A percentile compares a stretch with the other conserved stretches of the same genome.
These are phyloP conservation scores for Raddia distichophylla DNA, from an alignment of 176 grass and related monocot species.

Conservation along the genomic window DNA sequence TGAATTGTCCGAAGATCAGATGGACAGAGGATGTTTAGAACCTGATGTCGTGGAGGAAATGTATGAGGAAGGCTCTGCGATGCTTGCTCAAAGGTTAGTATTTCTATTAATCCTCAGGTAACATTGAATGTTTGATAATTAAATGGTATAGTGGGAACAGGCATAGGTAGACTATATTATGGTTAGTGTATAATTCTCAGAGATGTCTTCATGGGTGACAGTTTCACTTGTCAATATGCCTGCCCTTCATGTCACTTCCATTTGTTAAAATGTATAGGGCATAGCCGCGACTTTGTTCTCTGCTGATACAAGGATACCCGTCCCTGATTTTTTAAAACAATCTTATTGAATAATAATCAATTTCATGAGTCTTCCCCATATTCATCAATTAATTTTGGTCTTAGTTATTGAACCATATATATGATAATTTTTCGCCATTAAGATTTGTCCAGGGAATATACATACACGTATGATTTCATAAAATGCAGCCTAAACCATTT, in stretches of 20 bases:
- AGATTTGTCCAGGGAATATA: conserved; percentile 10
- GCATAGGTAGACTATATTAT: conserved; percentile 20
- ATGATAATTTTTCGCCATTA: neutral
- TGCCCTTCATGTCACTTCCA: neutral
- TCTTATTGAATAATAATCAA: neutral
- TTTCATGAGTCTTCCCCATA: neutral
- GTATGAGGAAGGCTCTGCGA: conserved; percentile 72
- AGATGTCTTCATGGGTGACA: conserved; percentile 8
- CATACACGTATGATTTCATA: conserved; percentile 32
- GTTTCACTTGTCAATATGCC: neutral
- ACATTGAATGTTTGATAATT: neutral
- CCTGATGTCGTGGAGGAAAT: conserved; percentile 83
- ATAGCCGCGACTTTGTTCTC: conserved; percentile 19
- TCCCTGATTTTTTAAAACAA: neutral
- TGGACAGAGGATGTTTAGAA: conserved; percentile 72
- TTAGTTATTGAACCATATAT: conserved; percentile 26
- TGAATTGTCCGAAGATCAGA: conserved; percentile 65
- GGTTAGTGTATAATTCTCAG: neutral
- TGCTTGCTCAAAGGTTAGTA: conserved; percentile 65
- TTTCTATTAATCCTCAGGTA: conserved; percentile 14
- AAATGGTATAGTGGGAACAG: conserved; percentile 29
- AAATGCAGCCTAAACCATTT: conserved; percentile 28
- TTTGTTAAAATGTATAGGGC: conserved; percentile 21
- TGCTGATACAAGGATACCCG: neutral
- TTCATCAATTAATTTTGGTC: conserved; percentile 9